Conservation (phyloP, 2,329 filamentous ascomycete genomes). For the Colletotrichum abscissum region DNA sequence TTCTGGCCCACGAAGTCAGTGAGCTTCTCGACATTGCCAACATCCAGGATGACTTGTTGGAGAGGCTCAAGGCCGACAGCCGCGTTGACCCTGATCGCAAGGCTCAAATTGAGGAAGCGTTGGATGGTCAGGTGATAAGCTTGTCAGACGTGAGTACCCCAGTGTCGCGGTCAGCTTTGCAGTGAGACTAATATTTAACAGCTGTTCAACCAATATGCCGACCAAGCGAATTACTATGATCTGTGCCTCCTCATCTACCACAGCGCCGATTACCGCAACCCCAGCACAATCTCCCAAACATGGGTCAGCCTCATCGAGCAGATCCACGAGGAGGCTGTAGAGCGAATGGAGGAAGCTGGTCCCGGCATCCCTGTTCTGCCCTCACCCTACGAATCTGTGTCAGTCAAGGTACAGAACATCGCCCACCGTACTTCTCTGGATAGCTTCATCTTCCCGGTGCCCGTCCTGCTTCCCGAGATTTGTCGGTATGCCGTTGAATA, state of each 20-base stretch:
- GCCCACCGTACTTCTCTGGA: conserved; percentile 73
- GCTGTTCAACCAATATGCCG: conserved; percentile 94
- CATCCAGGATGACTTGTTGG: conserved; percentile 91
- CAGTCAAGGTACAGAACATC: conserved; percentile 72
- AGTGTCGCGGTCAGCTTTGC: neutral
- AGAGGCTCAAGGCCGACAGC: conserved; percentile 78
- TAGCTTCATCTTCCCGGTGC: conserved; percentile 74
- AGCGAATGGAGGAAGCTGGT: conserved; percentile 56
- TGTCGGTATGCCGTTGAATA: conserved; percentile 71
- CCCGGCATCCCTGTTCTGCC: conserved; percentile 52
- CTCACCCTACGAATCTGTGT: conserved; percentile 77
- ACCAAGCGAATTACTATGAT: conserved; percentile 93
- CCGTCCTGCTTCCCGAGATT: conserved; percentile 69
- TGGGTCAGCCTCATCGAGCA: conserved; percentile 86
- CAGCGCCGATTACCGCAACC: conserved; percentile 89
- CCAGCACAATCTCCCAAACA: conserved; percentile 83
- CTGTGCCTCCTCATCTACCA: conserved; percentile 94
- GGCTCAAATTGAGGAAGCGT: conserved; percentile 70
- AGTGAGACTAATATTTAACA: conserved; percentile 49
- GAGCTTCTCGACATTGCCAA: conserved; percentile 92
- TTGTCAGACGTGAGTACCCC: conserved; percentile 76
- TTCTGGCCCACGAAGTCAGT: conserved; percentile 84
- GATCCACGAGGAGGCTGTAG: conserved; percentile 69
- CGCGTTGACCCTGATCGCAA: conserved; percentile 75
- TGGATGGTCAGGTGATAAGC: conserved; percentile 82